These are phyloP conservation scores for Cucumis cinereus DNA, from an alignment of 306 rosid genomes.

Conservation along the genomic window DNA sequence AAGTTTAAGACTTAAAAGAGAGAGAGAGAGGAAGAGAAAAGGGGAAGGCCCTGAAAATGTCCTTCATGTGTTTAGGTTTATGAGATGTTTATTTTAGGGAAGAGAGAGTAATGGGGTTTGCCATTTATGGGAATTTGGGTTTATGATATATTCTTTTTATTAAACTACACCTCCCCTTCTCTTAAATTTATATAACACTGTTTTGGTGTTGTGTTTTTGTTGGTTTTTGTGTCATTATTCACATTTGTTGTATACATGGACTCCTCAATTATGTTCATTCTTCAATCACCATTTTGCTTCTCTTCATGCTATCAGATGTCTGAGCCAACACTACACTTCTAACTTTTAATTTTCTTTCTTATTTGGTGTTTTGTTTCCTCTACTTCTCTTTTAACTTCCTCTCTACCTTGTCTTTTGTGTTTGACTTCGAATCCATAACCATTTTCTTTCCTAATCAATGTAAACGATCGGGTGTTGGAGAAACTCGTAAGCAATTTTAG, in stretches of 20 bases:
- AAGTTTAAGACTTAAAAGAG: not conserved
- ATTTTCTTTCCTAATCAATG: no score
- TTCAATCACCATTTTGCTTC: no score
- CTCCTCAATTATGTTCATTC: not conserved
- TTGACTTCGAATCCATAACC: no score
- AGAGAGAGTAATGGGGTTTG: conserved; percentile 4
- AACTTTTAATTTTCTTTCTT: no score
- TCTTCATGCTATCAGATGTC: no score
- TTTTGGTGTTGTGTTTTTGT: not conserved
- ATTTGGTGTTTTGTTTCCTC: no score
- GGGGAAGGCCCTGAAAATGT: conserved; percentile 12
- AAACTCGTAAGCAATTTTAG: no score
- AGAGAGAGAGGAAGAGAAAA: conserved; percentile 5
- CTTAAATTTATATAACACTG: not conserved
- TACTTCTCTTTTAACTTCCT: no score
- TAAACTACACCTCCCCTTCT: not conserved
- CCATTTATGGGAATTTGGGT: not conserved
- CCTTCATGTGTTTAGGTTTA: conserved; percentile 45
- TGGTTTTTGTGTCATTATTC: not conserved
- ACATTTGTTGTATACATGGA: not conserved
- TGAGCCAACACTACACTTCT: no score
- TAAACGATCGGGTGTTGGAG: no score
- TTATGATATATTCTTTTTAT: not conserved
- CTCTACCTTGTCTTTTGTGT: no score
- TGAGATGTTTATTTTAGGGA: conserved; percentile 43